phyloP scores from a whole-genome alignment of 78 protist genomes.

The Cavenderia fasciculata region DNA sequence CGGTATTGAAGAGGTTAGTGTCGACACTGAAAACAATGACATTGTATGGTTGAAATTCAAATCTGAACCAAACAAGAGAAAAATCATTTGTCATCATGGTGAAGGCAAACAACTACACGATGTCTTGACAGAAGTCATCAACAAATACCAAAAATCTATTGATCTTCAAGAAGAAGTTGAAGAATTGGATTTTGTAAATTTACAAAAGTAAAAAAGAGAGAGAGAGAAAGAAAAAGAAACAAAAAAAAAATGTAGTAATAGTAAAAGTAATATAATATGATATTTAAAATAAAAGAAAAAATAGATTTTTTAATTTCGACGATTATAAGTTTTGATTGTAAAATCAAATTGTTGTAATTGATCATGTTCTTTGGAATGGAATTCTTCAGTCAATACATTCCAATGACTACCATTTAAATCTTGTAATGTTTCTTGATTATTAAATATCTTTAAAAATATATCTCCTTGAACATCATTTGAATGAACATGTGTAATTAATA shows the following conservation, averaged over 20 bases:
- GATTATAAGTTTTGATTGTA: slow-evolving; percentile 10
- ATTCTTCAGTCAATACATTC: not conserved
- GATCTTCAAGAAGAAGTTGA: slow-evolving; percentile 58
- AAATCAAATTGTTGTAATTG: slow-evolving; percentile 8
- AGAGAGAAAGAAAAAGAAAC: no score
- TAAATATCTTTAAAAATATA: not conserved
- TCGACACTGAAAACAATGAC: slow-evolving; percentile 42
- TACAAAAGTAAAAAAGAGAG: no score
- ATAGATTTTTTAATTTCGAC: no score
- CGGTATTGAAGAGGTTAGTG: slow-evolving; percentile 72
- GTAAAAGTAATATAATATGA: no score
- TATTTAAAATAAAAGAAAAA: no score
- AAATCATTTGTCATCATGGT: slow-evolving; percentile 45
- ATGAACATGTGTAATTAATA: not conserved
- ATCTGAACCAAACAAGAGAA: slow-evolving; percentile 56
- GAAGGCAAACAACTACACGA: slow-evolving; percentile 53
- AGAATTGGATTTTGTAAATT: slow-evolving; percentile 31
- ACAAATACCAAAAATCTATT: slow-evolving; percentile 60
- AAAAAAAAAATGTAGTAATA: no score
- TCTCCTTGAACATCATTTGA: slow-evolving; percentile 10
- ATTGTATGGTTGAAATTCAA: slow-evolving; percentile 75
- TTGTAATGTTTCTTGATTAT: not conserved
- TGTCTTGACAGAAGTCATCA: slow-evolving; percentile 54
- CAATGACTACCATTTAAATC: not conserved
- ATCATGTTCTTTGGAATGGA: not conserved